phyloP scores from a whole-genome alignment of 75 land plant species.

The Pinus taeda region DNA sequence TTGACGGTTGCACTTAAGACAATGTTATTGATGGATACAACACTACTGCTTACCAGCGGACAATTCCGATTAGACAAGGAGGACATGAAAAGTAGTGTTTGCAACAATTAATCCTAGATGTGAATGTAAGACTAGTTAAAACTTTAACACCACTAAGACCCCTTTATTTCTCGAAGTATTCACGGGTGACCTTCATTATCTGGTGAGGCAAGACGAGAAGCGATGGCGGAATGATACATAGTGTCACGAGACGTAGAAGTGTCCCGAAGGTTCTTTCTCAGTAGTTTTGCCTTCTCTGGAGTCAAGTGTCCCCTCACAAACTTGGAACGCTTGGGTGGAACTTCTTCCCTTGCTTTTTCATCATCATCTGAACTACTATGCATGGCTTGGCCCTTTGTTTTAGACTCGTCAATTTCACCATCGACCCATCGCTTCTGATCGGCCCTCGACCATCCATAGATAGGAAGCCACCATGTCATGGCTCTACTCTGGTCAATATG shows the following conservation, averaged over 20 bases:
- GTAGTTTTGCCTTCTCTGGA: conserved; percentile 65
- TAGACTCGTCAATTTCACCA: neutral
- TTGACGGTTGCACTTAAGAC: too few relatives aligned
- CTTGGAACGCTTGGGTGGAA: neutral
- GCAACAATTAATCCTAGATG: too few relatives aligned
- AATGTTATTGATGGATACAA: too few relatives aligned
- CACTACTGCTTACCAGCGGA: too few relatives aligned
- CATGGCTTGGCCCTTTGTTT: too few relatives aligned
- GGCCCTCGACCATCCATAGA: neutral
- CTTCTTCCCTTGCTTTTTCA: neutral
- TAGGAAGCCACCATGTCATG: neutral
- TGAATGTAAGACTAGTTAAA: too few relatives aligned
- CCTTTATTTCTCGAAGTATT: too few relatives aligned
- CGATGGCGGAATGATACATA: conserved; percentile 62
- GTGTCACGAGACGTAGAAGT: conserved; percentile 44
- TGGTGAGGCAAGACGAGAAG: conserved; percentile 58
- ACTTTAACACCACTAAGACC: too few relatives aligned
- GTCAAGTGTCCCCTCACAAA: conserved; percentile 44
- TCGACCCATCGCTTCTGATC: neutral
- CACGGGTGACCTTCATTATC: neutral
- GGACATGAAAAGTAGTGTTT: too few relatives aligned
- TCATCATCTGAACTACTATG: neutral
- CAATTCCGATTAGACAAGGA: too few relatives aligned
- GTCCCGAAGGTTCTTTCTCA: conserved; percentile 48
- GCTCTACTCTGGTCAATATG: neutral